Evolutionary conservation across 179 eudicot species (phyloP), one percentile per base, ranked within the genome.

Genomic region (Gypsophila paniculata): DNA sequence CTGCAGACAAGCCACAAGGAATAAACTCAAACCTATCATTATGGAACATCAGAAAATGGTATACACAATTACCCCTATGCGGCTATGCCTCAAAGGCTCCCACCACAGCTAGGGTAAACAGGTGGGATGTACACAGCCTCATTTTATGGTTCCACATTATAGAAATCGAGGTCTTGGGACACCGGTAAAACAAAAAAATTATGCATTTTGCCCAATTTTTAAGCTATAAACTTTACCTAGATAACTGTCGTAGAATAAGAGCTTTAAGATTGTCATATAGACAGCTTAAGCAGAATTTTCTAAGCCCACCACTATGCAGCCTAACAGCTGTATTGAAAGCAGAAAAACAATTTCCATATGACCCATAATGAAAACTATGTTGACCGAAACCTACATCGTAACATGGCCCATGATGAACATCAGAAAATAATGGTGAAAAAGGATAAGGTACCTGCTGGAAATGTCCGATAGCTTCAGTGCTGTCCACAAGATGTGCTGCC

Each of bases 401-500:
- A 57, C 6, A 57, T 57, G 61, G 29, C 19, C 7, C 61, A 19
- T 57, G 0, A 21, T 57, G 29, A 57, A 57, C 8, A 22, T 19
- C 36, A 73, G 19, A 39, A 46, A 32, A 36, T 14, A 32, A 36
- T 14, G 17, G n/a, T 19, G 55, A 51, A 18, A 36, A 21, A 36
- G n/a, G 23, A 9, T 57, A 49, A 65, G 61, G 2, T 73, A 88
- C 94, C 94, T 85, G 75, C 79, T 89, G 91, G 76, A 89, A 89
- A 64, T 89, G 94, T 73, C 94, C 94, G 68, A 87, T 78, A 48
- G 54, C 68, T 55, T 85, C 83, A 70, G 91, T 89, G 70, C 81
- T 78, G 78, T 89, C 94, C 71, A 87, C 90, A 46, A 87, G 78
- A 76, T 83, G 87, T 39, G 94, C 94, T 49, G 94, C 94, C 73